Conservation (phyloP, 2,329 filamentous ascomycete genomes). For the Aspergillus quadrilineatus region DNA sequence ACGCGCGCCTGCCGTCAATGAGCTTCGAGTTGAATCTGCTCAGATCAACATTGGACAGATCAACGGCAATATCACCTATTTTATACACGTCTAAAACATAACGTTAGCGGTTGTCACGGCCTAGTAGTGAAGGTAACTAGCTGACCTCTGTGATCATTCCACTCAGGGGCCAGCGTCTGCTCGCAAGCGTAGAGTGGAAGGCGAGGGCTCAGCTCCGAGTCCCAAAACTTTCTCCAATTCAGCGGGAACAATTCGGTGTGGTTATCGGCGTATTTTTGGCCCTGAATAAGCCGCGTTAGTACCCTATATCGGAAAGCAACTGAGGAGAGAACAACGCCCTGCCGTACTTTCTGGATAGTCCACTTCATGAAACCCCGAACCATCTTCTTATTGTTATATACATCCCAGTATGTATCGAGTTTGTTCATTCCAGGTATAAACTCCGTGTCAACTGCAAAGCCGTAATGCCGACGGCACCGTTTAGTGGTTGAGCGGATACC, state of each 20-base stretch:
- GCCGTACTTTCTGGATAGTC: constrained; percentile 2
- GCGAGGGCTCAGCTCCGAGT: not conserved
- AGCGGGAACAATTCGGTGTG: not conserved
- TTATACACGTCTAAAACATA: constrained; percentile 1
- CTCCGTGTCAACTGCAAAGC: not conserved
- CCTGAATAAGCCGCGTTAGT: not conserved
- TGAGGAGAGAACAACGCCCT: not conserved
- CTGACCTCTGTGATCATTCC: not conserved
- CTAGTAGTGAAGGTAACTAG: no score
- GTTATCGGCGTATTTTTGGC: constrained; percentile 1
- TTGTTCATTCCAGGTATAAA: constrained; percentile 2
- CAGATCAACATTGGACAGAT: not conserved
- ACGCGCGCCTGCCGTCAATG: not conserved
- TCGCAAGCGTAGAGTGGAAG: not conserved
- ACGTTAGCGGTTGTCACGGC: constrained; percentile 4
- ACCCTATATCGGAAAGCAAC: not conserved
- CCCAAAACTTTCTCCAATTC: not conserved
- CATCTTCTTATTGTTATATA: not conserved
- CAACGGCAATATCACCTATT: not conserved
- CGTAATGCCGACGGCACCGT: constrained; percentile 11
- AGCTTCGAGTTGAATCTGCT: not conserved
- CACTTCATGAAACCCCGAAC: not conserved
- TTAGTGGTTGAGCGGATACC: constrained; percentile 3
- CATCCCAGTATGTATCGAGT: not conserved
- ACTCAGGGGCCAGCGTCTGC: not conserved